Evolutionary conservation across 2,329 filamentous ascomycete species (phyloP).

Genomic region (Fusarium denticulatum): DNA sequence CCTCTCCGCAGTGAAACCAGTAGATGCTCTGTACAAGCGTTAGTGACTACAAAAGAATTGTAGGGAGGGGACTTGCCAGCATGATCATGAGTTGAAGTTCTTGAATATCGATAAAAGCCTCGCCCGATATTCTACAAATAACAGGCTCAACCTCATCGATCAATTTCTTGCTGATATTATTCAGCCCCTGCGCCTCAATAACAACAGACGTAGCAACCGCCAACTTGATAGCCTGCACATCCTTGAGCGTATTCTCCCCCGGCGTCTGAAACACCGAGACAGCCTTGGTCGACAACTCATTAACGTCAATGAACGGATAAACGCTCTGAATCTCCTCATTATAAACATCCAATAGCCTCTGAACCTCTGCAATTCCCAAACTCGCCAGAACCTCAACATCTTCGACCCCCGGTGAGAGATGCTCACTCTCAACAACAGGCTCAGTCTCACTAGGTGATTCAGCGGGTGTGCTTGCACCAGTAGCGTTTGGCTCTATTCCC

Average conservation of each 20-base stretch:
- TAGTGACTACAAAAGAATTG: too few species aligned
- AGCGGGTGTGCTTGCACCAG: background rate
- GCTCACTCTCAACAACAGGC: background rate
- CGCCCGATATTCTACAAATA: conserved; percentile 5
- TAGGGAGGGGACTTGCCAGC: background rate
- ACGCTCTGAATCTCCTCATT: background rate
- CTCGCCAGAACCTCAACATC: background rate
- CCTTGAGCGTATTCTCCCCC: background rate
- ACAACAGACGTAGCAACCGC: conserved; percentile 1
- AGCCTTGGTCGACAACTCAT: background rate
- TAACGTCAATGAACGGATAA: conserved; percentile 1
- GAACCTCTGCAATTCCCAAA: background rate
- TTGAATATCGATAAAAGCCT: background rate
- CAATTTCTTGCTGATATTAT: conserved; percentile 4
- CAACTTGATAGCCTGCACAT: conserved; percentile 3
- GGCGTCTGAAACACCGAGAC: background rate
- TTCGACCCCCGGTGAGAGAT: background rate
- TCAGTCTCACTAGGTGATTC: background rate
- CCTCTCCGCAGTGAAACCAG: conserved; percentile 11
- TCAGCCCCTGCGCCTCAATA: conserved; percentile 1
- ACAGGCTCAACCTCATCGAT: conserved; percentile 10
- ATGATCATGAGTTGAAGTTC: conserved; percentile 11
- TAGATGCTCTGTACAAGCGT: conserved; percentile 9
- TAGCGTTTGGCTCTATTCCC: background rate
- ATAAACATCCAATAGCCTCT: background rate